Conservation (phyloP, 164 flowering plant genomes). For the Aristolochia contorta region DNA sequence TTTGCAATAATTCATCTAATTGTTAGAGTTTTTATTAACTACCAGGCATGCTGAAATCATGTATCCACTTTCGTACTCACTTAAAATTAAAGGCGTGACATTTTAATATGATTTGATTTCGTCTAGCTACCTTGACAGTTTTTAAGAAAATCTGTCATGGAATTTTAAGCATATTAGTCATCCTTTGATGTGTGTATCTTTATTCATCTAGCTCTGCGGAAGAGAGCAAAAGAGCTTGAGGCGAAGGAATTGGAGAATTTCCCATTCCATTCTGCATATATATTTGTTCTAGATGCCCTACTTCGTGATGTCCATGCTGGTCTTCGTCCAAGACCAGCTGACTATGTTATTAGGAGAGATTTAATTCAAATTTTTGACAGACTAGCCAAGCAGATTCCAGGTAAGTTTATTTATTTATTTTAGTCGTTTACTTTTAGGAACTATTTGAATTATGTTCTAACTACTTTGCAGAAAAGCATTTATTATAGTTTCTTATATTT, state of each 20-base stretch:
- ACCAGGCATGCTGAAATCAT: too few species aligned
- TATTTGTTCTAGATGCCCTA: conserved; percentile 23
- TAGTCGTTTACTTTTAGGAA: not conserved
- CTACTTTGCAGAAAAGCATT: too few species aligned
- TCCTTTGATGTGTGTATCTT: not conserved
- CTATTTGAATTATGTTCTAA: too few species aligned
- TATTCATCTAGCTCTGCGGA: conserved; percentile 24
- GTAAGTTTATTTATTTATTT: conserved; percentile 19
- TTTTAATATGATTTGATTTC: too few species aligned
- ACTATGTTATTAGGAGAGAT: conserved; percentile 36
- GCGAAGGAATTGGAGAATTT: conserved; percentile 16
- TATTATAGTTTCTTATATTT: too few species aligned
- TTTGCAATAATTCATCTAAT: too few species aligned
- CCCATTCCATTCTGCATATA: conserved; percentile 10
- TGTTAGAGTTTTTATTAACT: too few species aligned
- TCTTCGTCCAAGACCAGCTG: conserved; percentile 33
- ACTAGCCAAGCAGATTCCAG: conserved; percentile 45
- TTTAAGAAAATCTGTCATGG: too few species aligned
- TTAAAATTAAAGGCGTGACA: too few species aligned
- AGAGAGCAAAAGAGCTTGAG: conserved; percentile 31
- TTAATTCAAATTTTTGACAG: conserved; percentile 41
- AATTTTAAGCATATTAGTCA: not conserved
- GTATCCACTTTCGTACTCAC: too few species aligned
- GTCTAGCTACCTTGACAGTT: too few species aligned
- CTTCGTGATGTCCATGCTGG: conserved; percentile 30